Percentiles rank a stretch among this genome's conserved stretches.
These are phyloP conservation scores for Ophiocytium majus DNA, from an alignment of 352 stramenopile species.

Conservation along the genomic window DNA sequence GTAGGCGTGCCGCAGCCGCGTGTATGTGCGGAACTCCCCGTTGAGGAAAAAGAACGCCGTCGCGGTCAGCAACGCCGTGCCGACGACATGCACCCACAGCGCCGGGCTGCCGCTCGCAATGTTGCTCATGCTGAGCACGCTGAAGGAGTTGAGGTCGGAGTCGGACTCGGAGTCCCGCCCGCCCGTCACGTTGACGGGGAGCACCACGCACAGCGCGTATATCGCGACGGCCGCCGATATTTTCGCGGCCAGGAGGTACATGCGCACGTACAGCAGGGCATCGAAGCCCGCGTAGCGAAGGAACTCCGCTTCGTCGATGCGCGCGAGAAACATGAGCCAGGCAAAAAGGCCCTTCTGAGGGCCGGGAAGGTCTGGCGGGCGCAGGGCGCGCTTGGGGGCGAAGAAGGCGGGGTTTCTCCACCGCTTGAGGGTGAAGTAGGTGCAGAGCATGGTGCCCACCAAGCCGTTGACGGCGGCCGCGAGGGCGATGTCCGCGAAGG, in stretches of 20 bases:
- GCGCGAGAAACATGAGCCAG: conserved; percentile 27
- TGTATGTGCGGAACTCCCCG: conserved; percentile 49
- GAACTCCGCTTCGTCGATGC: conserved; percentile 45
- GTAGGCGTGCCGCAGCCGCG: conserved; percentile 44
- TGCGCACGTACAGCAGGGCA: conserved; percentile 48
- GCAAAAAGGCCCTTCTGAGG: conserved; percentile 29
- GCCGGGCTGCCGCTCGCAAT: conserved; percentile 18
- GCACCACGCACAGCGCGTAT: conserved; percentile 32
- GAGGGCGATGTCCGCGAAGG: conserved; percentile 34
- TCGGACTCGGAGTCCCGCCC: neutral
- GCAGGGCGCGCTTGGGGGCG: conserved; percentile 33
- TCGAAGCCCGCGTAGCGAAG: conserved; percentile 53
- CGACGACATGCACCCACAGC: conserved; percentile 45
- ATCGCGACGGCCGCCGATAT: conserved; percentile 42
- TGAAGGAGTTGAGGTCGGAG: conserved; percentile 18
- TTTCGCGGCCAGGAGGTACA: conserved; percentile 43
- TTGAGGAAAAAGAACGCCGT: conserved; percentile 45
- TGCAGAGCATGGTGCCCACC: conserved; percentile 29
- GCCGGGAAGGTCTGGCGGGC: conserved; percentile 40
- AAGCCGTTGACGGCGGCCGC: conserved; percentile 29
- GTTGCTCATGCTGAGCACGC: conserved; percentile 50
- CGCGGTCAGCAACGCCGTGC: conserved; percentile 39
- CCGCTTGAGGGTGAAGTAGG: conserved; percentile 54
- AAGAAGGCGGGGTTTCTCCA: conserved; percentile 50
- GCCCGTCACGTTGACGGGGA: conserved; percentile 45